A percentile compares a stretch with the other conserved stretches of the same genome.
Evolutionary conservation across 257 asterid species (phyloP).

Genomic region (Paulownia fortunei): DNA sequence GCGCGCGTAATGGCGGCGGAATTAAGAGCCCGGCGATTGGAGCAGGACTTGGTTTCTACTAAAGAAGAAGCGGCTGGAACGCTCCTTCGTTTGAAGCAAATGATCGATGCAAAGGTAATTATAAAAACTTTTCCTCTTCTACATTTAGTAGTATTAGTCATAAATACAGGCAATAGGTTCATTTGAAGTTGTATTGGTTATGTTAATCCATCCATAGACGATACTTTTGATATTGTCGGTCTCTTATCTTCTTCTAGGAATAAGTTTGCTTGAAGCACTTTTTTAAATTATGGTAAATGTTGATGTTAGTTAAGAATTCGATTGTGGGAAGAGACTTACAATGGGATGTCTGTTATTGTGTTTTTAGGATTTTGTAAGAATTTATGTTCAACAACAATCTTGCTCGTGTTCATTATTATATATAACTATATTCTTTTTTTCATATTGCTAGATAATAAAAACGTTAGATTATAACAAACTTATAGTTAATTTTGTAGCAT

Average conservation of each 20-base stretch:
- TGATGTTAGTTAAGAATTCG: not conserved
- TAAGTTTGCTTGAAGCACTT: not conserved
- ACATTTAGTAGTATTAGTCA: not conserved
- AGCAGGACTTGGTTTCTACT: slow-evolving; percentile 53
- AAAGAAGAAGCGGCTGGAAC: slow-evolving; percentile 64
- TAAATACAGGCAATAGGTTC: not conserved
- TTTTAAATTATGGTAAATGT: not conserved
- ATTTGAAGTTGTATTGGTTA: not conserved
- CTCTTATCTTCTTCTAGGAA: not conserved
- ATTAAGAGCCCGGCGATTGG: slow-evolving; percentile 48
- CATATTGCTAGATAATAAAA: not conserved
- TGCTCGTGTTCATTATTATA: not conserved
- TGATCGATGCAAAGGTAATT: slow-evolving; percentile 63
- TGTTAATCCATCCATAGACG: not conserved
- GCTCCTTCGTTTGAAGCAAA: slow-evolving; percentile 67
- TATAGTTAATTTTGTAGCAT: not conserved
- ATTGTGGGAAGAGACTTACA: not conserved
- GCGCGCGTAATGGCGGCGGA: slow-evolving; percentile 78
- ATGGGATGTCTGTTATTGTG: not conserved
- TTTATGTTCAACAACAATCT: not conserved
- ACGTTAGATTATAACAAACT: not conserved
- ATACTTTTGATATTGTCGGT: not conserved
- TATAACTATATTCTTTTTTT: not conserved
- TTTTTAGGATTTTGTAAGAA: not conserved
- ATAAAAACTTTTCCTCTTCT: not conserved